These are phyloP conservation scores for Colletotrichum neosansevieriae DNA, from an alignment of 2,329 filamentous ascomycete genomes.

Conservation along the genomic window DNA sequence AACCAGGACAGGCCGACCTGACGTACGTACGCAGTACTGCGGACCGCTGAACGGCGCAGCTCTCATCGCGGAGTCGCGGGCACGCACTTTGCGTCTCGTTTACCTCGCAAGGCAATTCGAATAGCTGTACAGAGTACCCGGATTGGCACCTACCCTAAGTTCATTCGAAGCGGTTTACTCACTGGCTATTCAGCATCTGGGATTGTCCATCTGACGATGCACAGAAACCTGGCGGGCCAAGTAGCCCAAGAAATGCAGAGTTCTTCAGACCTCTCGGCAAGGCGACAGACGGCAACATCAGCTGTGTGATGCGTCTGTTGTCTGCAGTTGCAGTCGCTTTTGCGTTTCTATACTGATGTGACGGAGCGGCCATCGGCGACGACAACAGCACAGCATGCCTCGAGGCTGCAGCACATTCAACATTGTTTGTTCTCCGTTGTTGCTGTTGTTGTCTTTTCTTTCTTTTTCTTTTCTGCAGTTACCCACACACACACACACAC, in stretches of 20 bases:
- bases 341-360: constrained; percentile 27
- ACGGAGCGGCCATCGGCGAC: constrained; percentile 28
- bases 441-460: constrained; percentile 5
- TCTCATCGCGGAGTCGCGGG: constrained; percentile 32
- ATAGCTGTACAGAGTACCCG: constrained; percentile 4
- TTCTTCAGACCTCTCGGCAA: neutral
- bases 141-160: neutral
- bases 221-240: no score
- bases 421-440: constrained; percentile 30
- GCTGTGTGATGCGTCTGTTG: neutral
- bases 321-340: neutral
- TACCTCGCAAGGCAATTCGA: constrained; percentile 25
- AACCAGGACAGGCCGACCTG: neutral
- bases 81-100: constrained; percentile 25
- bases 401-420: constrained; percentile 12
- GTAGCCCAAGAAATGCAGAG: neutral
- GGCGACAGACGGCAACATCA: no score
- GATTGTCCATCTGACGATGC: no score
- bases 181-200: constrained; percentile 7
- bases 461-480: constrained; percentile 24
- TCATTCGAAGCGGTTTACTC: neutral
- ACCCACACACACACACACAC: constrained; percentile 37
- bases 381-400: constrained; percentile 17
- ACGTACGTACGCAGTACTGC: neutral
- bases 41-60: constrained; percentile 21